Conservation (phyloP, 305 asterid genomes). For the Nicotiana rustica region DNA sequence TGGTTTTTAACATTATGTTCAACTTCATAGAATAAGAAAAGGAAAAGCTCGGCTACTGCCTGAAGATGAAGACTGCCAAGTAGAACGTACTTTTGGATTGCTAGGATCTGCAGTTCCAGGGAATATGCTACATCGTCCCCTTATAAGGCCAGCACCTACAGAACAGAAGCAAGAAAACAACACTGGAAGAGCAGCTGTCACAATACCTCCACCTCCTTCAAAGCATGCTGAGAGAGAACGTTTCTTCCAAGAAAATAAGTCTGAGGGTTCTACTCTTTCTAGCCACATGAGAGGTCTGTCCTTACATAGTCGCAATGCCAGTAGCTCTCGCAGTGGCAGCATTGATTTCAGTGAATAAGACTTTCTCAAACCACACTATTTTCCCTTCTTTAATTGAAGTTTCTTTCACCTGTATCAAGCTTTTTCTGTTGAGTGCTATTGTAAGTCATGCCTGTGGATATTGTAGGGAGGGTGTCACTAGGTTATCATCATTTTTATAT, state of each 20-base stretch:
- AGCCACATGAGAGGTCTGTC: slow-evolving; percentile 76
- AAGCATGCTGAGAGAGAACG: slow-evolving; percentile 86
- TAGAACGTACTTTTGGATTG: slow-evolving; percentile 61
- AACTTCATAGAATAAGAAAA: slow-evolving; percentile 56
- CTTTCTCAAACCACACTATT: neutral
- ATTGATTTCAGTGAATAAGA: slow-evolving; percentile 72
- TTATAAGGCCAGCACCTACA: slow-evolving; percentile 66
- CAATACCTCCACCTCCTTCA: slow-evolving; percentile 96
- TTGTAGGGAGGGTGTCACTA: slow-evolving; percentile 4
- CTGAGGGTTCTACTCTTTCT: slow-evolving; percentile 58
- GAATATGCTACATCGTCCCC: slow-evolving; percentile 76
- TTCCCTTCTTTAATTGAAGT: neutral
- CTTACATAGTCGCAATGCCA: slow-evolving; percentile 72
- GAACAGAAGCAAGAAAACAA: slow-evolving; percentile 60
- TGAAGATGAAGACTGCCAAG: slow-evolving; percentile 65
- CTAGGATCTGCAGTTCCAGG: slow-evolving; percentile 65
- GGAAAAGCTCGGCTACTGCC: slow-evolving; percentile 88
- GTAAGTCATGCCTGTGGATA: slow-evolving; percentile 4
- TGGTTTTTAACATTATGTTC: neutral
- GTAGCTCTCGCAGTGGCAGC: slow-evolving; percentile 83
- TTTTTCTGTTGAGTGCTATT: neutral
- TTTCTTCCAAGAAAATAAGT: slow-evolving; percentile 81
- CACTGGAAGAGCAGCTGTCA: slow-evolving; percentile 48
- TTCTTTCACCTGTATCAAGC: slow-evolving; percentile 14
- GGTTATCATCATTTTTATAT: neutral